Evolutionary conservation across 2,329 filamentous ascomycete genomes (phyloP).

Genomic region (Bipolaris sorokiniana): DNA sequence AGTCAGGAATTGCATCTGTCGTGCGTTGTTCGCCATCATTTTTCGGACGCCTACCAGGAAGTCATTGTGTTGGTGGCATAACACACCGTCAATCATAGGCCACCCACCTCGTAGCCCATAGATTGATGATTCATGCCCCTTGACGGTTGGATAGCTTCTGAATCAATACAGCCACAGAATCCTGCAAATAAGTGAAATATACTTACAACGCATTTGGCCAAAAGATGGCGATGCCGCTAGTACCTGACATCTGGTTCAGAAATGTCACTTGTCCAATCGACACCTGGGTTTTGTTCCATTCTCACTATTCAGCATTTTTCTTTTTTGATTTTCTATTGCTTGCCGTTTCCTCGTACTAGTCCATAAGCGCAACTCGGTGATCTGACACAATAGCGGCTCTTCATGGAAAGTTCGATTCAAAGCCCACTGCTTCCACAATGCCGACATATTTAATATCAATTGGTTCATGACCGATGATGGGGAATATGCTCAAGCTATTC

Average conservation of each 20-base stretch:
- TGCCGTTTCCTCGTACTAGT: not conserved
- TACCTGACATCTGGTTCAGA: not conserved
- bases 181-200: not conserved
- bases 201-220: not conserved
- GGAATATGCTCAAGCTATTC: not conserved
- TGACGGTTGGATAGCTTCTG: not conserved
- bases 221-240: not conserved
- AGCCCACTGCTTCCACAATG: not conserved
- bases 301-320: not conserved
- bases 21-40: not conserved
- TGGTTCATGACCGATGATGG: not conserved
- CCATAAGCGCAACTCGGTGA: not conserved
- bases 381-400: not conserved
- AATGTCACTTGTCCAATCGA: not conserved
- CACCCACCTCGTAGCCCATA: not conserved
- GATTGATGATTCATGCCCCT: not conserved
- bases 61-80: not conserved
- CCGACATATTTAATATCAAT: not conserved
- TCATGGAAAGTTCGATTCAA: not conserved
- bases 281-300: no score
- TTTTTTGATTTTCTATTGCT: not conserved
- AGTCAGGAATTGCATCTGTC: not conserved
- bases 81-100: not conserved
- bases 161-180: not conserved
- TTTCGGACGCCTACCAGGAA: not conserved